Evolutionary conservation across 202 grass and related monocot genomes (phyloP).

Genomic region (Dendrocalamus latiflorus): DNA sequence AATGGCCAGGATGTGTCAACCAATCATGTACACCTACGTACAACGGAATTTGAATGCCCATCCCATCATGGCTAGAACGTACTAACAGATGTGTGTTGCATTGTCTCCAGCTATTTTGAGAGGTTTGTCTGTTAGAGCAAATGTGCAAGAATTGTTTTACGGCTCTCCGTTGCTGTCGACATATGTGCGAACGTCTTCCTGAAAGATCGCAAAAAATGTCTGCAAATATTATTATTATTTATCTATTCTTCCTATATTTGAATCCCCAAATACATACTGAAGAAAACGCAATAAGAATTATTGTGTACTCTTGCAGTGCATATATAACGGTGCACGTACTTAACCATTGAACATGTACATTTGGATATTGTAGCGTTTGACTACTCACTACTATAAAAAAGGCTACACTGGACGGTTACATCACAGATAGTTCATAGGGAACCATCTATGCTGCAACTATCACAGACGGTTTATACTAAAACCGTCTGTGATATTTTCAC

Average conservation of each 20-base stretch:
- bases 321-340: too few relatives aligned
- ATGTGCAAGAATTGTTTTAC: conserved; percentile 21
- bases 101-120: conserved; percentile 22
- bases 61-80: conserved; percentile 21
- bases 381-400: too few relatives aligned
- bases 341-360: not conserved
- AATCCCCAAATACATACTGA: not conserved
- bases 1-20: not conserved
- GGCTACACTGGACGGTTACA: too few relatives aligned
- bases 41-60: conserved; percentile 10
- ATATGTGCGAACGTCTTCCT: not conserved
- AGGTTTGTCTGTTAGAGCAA: not conserved
- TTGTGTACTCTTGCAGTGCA: not conserved
- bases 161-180: conserved; percentile 16
- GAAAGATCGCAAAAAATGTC: not conserved
- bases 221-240: not conserved
- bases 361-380: not conserved
- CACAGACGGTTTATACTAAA: too few relatives aligned
- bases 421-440: too few relatives aligned
- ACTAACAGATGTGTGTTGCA: conserved; percentile 27
- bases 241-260: not conserved
- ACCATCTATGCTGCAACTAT: too few relatives aligned
- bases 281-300: not conserved
- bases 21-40: conserved; percentile 21
- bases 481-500: too few relatives aligned